Conservation (phyloP, 768 basidiomycete species). For the Boletus pseudo-olivaceus region DNA sequence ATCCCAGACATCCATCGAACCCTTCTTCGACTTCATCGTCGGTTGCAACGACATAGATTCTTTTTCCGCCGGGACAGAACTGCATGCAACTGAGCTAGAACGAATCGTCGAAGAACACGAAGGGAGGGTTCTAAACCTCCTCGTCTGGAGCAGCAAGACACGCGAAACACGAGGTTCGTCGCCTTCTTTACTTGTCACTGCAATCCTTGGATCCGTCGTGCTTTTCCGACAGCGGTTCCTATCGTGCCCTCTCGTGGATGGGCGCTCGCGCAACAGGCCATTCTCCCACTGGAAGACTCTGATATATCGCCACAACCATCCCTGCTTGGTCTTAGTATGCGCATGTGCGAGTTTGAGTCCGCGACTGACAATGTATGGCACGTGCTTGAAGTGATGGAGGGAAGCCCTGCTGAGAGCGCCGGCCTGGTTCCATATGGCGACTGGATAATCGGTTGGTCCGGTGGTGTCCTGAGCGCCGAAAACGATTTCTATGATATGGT, state of each 20-base stretch:
- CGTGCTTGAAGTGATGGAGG: constrained; percentile 94
- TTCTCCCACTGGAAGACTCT: constrained; percentile 37
- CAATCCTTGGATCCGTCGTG: not conserved
- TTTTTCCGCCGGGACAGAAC: constrained; percentile 41
- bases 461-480: constrained; percentile 86
- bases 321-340: constrained; percentile 89
- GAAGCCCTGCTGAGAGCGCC: constrained; percentile 93
- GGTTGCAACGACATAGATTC: constrained; percentile 75
- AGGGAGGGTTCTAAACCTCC: constrained; percentile 60
- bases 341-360: constrained; percentile 85
- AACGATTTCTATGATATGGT: constrained; percentile 96
- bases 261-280: constrained; percentile 49
- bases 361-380: constrained; percentile 97
- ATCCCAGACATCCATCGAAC: constrained; percentile 77
- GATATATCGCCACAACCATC: constrained; percentile 66
- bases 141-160: constrained; percentile 84
- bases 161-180: constrained; percentile 63
- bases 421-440: constrained; percentile 90
- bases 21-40: constrained; percentile 96
- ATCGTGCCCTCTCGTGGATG: constrained; percentile 84
- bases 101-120: constrained; percentile 82
- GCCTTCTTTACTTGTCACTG: not conserved
- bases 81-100: constrained; percentile 72
- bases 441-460: constrained; percentile 88
- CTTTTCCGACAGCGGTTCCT: constrained; percentile 59